Evolutionary conservation across 2,329 filamentous ascomycete species (phyloP).

Genomic region (Ophiosphaerella korrae): DNA sequence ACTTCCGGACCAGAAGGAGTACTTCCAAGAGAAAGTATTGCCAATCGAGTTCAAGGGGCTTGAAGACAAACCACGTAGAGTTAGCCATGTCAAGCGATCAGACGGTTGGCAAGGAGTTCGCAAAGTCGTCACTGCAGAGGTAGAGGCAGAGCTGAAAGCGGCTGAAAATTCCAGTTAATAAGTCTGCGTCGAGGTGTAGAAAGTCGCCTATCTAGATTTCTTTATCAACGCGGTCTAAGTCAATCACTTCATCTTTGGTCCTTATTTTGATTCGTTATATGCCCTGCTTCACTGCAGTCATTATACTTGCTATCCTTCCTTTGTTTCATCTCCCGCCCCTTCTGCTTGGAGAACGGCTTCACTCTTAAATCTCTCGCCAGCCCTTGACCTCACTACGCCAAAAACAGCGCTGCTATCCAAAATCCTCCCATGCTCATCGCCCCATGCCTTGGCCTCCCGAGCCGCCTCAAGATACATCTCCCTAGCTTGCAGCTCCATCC

Average conservation of each 20-base stretch:
- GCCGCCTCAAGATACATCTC: constrained; percentile 53
- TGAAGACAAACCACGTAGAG: constrained; percentile 74
- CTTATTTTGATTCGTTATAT: background rate
- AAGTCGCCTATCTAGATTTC: no score
- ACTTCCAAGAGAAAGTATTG: constrained; percentile 77
- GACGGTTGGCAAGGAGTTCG: constrained; percentile 75
- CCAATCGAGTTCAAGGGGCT: constrained; percentile 82
- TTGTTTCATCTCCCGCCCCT: background rate
- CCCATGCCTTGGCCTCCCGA: constrained; percentile 50
- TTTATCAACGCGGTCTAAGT: background rate
- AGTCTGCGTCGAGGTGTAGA: background rate
- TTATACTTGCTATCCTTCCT: no score
- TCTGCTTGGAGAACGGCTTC: constrained; percentile 37
- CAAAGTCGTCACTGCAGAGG: constrained; percentile 74
- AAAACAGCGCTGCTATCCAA: constrained; percentile 60
- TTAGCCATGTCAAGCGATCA: constrained; percentile 68
- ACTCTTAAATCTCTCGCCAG: constrained; percentile 54
- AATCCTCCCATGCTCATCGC: constrained; percentile 39
- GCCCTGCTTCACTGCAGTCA: no score
- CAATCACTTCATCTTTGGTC: background rate
- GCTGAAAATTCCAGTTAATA: constrained; percentile 31
- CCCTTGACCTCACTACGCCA: constrained; percentile 52
- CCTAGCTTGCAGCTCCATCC: constrained; percentile 49
- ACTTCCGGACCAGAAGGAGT: constrained; percentile 71
- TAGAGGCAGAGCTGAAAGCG: constrained; percentile 56